Base-by-base conservation (phyloP, 2,329 filamentous ascomycete genomes). In the Fusarium cyanostomum region DNA sequence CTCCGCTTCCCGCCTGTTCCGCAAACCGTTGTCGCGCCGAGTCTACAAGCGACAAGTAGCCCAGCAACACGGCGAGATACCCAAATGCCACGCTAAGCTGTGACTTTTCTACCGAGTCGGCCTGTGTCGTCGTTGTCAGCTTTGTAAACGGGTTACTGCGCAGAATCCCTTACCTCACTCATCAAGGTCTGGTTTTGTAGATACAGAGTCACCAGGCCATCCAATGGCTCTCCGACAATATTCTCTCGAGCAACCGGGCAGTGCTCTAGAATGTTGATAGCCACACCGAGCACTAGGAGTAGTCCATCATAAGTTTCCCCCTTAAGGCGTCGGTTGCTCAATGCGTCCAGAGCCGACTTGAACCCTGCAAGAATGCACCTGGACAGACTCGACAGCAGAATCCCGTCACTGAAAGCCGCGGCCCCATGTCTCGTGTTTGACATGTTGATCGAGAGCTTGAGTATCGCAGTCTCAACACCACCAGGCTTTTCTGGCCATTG, bases 251-350 rank as follows among this genome's bases (percentile, higher is more conserved):
- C 89, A 18, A 81, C 74, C 13, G 87, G 80, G 70, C 88, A 92
- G 72, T 92, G 89, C 73, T 97, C 93, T 8, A 92, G 86, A 52
- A 97, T 85, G 71, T 97, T 97, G 75, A 96, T 96, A 76, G 94
- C 85, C 18, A 92, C 86, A 1, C 92, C 94, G 34, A 97, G 80
- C 49, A 91, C 85, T 37, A 97, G 82, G 44, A 97, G 85, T 12
- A 97, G 82, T 44, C 86, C 84, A 66, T 96, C 90, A 50, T 94
- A 78, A 2, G 82, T 77, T 18, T 80, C 79, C 3, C 79, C 76
- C 10, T 81, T 74, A 50, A 86, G 80, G n/a, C 79, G 77, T 26
- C 81, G 81, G 41, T 79, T 80, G 7, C 78, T 77, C 54, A 86
- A 76, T 7, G 81, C 81, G 2, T 77, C 73, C 33, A 83, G 76